Evolutionary conservation across 805 yeast species (phyloP), one percentile per base, ranked within the genome.

Genomic region (Candida ipomoeae): DNA sequence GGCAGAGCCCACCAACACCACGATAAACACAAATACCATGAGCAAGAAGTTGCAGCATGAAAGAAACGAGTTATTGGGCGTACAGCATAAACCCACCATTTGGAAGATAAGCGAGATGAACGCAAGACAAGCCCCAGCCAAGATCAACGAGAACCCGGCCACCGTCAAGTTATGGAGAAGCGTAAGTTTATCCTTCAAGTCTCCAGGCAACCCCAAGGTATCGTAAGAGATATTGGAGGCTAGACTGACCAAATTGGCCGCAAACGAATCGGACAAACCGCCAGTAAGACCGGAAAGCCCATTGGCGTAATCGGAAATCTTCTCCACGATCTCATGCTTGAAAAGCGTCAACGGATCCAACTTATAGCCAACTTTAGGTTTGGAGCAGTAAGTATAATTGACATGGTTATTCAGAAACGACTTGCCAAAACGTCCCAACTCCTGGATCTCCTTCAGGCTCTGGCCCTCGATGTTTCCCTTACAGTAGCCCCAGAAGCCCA

Each of bases 281-380:
- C 44, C 50, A 3, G 53, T 48, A 26, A 46, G 40, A 1, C 29
- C 20, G 48, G 66, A 46, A 66, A 55, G 45, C 62, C 65, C 61
- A 56, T 62, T 56, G 14, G 65, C 52, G 6, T 55, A 53, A 32
- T 57, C 56, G 34, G 57, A 54, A 17, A 70, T 57, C 62, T 50
- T 26, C 68, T n/a, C 57, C 46, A 61, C 62, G 50, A 73, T 54
- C 54, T 73, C 78, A 21, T 56, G 49, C 48, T 64, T 68, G 46
- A 73, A 51, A 5, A 73, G 53, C 2, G 54, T 57, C 39, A 75
- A 65, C 1, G 87, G 83, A 60, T 84, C 79, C 58, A 87, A 78
- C 52, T 71, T 65, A 64, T 74, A 87, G 55, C 81, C 81, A 2
- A 80, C 71, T 50, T 71, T 65, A 18, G 91, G 81, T 8, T 71